Conservation (phyloP, 192 early-diverging fungal species). For the Gamsiella multidivaricata region DNA sequence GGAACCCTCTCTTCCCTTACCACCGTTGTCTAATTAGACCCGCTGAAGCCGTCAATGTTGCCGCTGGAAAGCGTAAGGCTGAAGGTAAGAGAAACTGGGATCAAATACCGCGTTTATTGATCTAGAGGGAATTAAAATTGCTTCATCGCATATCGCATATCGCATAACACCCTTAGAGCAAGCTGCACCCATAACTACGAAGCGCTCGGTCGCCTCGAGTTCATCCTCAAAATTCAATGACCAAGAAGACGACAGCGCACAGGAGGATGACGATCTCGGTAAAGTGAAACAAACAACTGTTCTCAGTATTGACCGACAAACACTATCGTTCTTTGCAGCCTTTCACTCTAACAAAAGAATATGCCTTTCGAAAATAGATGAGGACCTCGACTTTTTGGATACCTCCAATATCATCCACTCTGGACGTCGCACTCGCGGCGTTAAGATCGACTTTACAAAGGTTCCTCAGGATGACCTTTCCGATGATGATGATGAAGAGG, state of each 20-base stretch:
- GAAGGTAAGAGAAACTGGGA: slow-evolving; percentile 10
- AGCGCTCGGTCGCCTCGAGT: slow-evolving; percentile 38
- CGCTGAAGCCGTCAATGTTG: neutral
- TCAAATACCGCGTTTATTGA: too few species aligned
- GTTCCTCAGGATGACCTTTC: slow-evolving; percentile 71
- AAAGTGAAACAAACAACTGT: neutral
- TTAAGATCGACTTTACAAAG: slow-evolving; percentile 77
- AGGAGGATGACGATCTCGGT: slow-evolving; percentile 53
- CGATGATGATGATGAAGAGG: slow-evolving; percentile 54
- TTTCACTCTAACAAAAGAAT: neutral
- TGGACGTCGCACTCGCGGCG: slow-evolving; percentile 75
- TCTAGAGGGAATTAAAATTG: too few species aligned
- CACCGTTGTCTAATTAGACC: neutral
- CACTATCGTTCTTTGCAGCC: neutral
- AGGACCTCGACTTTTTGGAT: slow-evolving; percentile 71
- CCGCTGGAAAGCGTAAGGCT: slow-evolving; percentile 42
- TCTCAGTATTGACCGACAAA: too few species aligned
- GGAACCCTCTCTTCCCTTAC: neutral
- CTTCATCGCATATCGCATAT: too few species aligned
- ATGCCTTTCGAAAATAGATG: too few species aligned
- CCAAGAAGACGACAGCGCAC: slow-evolving; percentile 38
- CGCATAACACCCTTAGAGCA: slow-evolving; percentile 21
- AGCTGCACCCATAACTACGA: slow-evolving; percentile 10
- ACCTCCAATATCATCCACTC: slow-evolving; percentile 69
- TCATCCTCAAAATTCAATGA: slow-evolving; percentile 19